Percentiles rank a stretch among this genome's conserved stretches.
Evolutionary conservation across 768 basidiomycete species (phyloP).

Genomic region (Kwoniella europaea): DNA sequence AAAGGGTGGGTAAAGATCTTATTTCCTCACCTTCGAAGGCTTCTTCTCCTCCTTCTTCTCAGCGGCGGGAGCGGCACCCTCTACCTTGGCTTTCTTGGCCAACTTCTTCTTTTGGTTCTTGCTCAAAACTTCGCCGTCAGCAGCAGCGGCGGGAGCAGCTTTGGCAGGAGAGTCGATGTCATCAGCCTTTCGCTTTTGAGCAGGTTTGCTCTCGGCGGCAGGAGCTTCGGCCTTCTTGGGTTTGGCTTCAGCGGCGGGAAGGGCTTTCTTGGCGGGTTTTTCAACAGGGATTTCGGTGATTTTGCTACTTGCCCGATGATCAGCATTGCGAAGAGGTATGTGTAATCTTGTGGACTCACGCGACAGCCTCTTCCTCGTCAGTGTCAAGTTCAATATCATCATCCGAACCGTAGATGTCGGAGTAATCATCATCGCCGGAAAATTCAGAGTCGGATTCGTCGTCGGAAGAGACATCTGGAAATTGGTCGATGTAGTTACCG

Average conservation of each 20-base stretch:
- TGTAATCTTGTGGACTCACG: conserved; percentile 14
- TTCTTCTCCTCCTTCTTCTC: conserved; percentile 51
- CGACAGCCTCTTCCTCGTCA: conserved; percentile 56
- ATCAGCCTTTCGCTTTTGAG: conserved; percentile 72
- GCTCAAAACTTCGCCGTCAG: conserved; percentile 54
- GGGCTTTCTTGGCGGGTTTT: conserved; percentile 30
- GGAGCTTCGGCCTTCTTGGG: conserved; percentile 31
- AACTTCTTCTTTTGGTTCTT: conserved; percentile 71
- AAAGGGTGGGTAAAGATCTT: not conserved
- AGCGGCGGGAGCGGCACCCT: conserved; percentile 40
- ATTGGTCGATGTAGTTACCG: conserved; percentile 76
- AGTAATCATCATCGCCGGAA: conserved; percentile 78
- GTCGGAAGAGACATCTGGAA: conserved; percentile 64
- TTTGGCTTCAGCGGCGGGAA: conserved; percentile 30
- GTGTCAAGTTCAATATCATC: conserved; percentile 73
- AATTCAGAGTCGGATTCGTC: conserved; percentile 70
- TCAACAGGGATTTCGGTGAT: conserved; percentile 49
- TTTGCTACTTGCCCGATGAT: conserved; percentile 17
- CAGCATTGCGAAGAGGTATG: not conserved
- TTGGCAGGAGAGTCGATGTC: conserved; percentile 63
- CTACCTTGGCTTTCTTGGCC: conserved; percentile 71
- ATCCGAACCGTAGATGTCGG: conserved; percentile 61
- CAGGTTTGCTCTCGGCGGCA: conserved; percentile 45
- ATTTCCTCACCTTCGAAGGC: conserved; percentile 53
- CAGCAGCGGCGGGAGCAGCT: conserved; percentile 40